These are phyloP conservation scores for Gaertneriomyces semiglobifer DNA, from an alignment of 192 early-diverging fungal species.

Conservation along the genomic window DNA sequence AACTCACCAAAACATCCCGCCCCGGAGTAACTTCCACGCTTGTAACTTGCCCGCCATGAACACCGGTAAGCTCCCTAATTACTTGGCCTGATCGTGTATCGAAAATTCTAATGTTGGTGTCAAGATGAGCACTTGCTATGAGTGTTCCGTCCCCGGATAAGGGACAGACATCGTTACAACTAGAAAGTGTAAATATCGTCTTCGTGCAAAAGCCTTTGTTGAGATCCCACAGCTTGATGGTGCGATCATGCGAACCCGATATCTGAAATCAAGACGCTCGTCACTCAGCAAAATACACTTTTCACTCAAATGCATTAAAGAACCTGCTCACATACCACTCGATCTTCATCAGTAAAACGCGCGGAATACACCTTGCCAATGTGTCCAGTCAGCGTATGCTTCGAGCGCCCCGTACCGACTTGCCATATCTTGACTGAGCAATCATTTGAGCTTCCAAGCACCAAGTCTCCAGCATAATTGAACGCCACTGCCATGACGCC, in stretches of 20 bases:
- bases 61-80: slow-evolving; percentile 76
- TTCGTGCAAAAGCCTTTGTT: slow-evolving; percentile 80
- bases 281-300: neutral
- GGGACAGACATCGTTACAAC: slow-evolving; percentile 87
- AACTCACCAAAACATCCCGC: too few relatives aligned
- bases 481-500: slow-evolving; percentile 80
- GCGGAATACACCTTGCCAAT: slow-evolving; percentile 89
- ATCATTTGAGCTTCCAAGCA: slow-evolving; percentile 85
- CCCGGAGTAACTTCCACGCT: slow-evolving; percentile 66
- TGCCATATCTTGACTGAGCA: slow-evolving; percentile 87
- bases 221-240: slow-evolving; percentile 95
- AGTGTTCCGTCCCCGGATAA: slow-evolving; percentile 74
- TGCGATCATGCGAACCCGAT: slow-evolving; percentile 92
- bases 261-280: slow-evolving; percentile 39
- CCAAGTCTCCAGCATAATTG: slow-evolving; percentile 61
- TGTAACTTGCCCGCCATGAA: slow-evolving; percentile 88
- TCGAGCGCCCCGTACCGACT: slow-evolving; percentile 67
- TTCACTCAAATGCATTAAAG: neutral
- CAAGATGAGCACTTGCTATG: slow-evolving; percentile 89
- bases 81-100: slow-evolving; percentile 77
- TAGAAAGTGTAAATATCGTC: slow-evolving; percentile 90
- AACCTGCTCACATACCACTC: slow-evolving; percentile 56
- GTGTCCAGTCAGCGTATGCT: slow-evolving; percentile 94
- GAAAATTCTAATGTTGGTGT: slow-evolving; percentile 90
- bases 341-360: slow-evolving; percentile 76